Percentiles rank a stretch among this genome's conserved stretches.
These are phyloP conservation scores for Vinca minor DNA, from an alignment of 257 asterid genomes.

Conservation along the genomic window DNA sequence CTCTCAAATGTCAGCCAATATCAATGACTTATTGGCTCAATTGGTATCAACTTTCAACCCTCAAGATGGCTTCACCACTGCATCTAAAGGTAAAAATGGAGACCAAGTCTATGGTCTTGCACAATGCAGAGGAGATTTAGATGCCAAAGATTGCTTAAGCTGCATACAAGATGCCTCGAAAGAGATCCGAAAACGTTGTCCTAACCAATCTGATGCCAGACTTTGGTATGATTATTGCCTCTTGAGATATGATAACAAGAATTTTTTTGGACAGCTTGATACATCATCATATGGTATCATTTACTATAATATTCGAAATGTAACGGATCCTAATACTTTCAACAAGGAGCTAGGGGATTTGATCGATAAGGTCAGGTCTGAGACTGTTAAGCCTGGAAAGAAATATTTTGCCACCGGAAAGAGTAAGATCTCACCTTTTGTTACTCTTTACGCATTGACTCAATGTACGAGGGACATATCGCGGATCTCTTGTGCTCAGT, in stretches of 20 bases:
- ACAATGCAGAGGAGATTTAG: constrained; percentile 75
- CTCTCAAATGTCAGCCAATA: constrained; percentile 28
- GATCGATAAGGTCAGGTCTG: constrained; percentile 26
- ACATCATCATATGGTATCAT: constrained; percentile 28
- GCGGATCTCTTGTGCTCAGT: constrained; percentile 42
- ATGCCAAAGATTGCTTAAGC: constrained; percentile 37
- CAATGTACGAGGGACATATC: constrained; percentile 74
- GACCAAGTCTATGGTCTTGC: constrained; percentile 49
- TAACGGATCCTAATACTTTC: constrained; percentile 41
- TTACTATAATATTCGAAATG: constrained; percentile 37
- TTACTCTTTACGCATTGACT: constrained; percentile 49
- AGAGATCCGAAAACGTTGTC: constrained; percentile 32
- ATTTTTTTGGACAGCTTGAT: constrained; percentile 46
- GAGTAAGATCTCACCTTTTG: constrained; percentile 26
- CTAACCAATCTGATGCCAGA: constrained; percentile 42
- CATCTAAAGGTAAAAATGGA: constrained; percentile 31
- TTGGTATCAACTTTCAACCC: constrained; percentile 31
- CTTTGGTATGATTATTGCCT: constrained; percentile 70
- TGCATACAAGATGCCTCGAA: constrained; percentile 54
- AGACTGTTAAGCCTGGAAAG: constrained; percentile 38
- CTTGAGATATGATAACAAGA: constrained; percentile 28
- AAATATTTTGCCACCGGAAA: constrained; percentile 55
- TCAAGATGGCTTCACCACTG: constrained; percentile 33
- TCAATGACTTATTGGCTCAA: constrained; percentile 26
- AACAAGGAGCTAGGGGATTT: constrained; percentile 29